These are phyloP conservation scores for Calonectria ilicicola DNA, from an alignment of 2,329 filamentous ascomycete species.

Conservation along the genomic window DNA sequence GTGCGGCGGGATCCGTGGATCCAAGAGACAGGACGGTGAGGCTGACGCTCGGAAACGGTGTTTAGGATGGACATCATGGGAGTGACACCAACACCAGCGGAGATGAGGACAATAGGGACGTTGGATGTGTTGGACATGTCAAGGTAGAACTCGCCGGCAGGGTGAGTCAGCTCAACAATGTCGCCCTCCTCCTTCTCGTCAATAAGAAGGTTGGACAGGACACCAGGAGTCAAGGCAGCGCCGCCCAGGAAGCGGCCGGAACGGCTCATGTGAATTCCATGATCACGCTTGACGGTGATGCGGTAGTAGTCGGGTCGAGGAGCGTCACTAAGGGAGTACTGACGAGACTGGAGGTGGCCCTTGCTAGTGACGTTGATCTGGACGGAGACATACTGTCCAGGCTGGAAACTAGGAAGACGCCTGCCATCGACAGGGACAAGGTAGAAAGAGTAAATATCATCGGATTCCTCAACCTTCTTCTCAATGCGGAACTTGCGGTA, in stretches of 20 bases:
- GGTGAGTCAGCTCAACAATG: conserved; percentile 73
- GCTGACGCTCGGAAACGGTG: conserved; percentile 58
- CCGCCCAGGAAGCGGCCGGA: conserved; percentile 36
- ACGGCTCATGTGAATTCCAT: conserved; percentile 58
- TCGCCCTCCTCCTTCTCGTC: conserved; percentile 72
- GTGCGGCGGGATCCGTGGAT: conserved; percentile 67
- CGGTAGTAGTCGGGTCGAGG: conserved; percentile 73
- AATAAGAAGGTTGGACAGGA: conserved; percentile 78
- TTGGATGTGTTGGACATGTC: conserved; percentile 53
- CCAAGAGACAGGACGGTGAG: conserved; percentile 66
- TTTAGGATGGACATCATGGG: conserved; percentile 73
- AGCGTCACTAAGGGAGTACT: conserved; percentile 79
- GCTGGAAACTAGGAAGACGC: conserved; percentile 72
- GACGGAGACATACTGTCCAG: conserved; percentile 80
- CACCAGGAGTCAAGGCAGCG: conserved; percentile 65
- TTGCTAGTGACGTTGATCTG: conserved; percentile 67
- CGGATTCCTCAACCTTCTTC: conserved; percentile 73
- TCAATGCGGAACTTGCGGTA: conserved; percentile 77
- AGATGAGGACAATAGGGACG: conserved; percentile 68
- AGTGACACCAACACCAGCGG: conserved; percentile 70
- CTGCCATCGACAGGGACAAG: conserved; percentile 72
- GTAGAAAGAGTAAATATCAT: conserved; percentile 78
- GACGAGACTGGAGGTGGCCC: conserved; percentile 73
- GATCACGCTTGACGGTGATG: conserved; percentile 78
- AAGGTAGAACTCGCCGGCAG: conserved; percentile 71